Evolutionary conservation across 331 rosid species (phyloP).

Genomic region (Quercus tomentella): DNA sequence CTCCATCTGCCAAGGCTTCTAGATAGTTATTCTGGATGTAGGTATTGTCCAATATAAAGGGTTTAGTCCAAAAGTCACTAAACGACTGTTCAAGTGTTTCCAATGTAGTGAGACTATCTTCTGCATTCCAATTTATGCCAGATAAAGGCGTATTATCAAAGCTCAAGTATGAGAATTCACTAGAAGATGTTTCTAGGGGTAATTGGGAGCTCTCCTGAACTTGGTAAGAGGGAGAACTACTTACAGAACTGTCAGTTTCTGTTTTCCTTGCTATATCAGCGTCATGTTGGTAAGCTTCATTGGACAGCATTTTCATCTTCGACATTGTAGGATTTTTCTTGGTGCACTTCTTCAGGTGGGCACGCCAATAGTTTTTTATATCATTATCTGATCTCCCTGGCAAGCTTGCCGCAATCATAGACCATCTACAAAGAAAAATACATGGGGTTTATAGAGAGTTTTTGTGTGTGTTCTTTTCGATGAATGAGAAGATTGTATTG

Average conservation of each 20-base stretch:
- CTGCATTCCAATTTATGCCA: not conserved
- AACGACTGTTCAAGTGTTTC: conserved; percentile 1
- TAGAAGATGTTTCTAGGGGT: conserved; percentile 11
- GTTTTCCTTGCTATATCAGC: too few species aligned
- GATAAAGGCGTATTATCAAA: not conserved
- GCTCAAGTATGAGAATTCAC: conserved; percentile 20
- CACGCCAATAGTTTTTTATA: conserved; percentile 74
- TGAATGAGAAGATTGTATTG: too few species aligned
- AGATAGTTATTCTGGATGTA: not conserved
- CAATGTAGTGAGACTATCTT: conserved; percentile 9
- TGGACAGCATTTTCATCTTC: not conserved
- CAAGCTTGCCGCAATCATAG: conserved; percentile 40
- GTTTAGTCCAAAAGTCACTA: conserved; percentile 47
- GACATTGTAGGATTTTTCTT: not conserved
- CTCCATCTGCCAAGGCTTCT: not conserved
- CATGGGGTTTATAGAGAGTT: too few species aligned
- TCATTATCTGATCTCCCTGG: conserved; percentile 76
- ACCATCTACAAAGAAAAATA: too few species aligned
- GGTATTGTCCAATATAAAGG: conserved; percentile 30
- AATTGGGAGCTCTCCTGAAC: conserved; percentile 15
- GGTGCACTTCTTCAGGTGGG: conserved; percentile 41
- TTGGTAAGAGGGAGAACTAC: not conserved
- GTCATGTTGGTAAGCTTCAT: not conserved
- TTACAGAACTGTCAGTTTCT: too few species aligned
- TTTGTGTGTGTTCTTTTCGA: rapidly evolving